phyloP scores from a whole-genome alignment of 2,329 filamentous ascomycete genomes.

The Cordyceps pruinosa region DNA sequence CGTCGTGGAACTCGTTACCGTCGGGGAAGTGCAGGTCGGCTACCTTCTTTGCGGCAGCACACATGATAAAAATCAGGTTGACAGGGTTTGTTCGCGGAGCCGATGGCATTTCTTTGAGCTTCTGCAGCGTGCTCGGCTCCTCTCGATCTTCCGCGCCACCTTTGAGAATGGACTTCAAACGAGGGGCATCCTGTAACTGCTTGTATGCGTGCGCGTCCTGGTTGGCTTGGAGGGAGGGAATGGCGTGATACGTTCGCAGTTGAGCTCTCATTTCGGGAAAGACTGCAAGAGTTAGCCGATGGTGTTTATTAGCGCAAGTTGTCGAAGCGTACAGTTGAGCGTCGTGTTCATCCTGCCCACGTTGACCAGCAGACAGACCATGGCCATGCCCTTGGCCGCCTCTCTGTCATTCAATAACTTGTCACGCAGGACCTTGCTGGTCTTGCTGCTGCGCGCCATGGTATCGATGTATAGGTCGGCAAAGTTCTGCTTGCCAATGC shows the following conservation, averaged over 20 bases:
- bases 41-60: conserved; percentile 81
- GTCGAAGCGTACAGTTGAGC: conserved; percentile 68
- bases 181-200: conserved; percentile 90
- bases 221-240: conserved; percentile 89
- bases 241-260: conserved; percentile 93
- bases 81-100: conserved; percentile 86
- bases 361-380: conserved; percentile 97
- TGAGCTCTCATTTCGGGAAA: conserved; percentile 99
- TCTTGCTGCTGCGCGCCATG: conserved; percentile 98
- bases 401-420: conserved; percentile 89
- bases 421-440: conserved; percentile 95
- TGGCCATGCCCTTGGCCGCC: conserved; percentile 95
- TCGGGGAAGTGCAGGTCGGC: conserved; percentile 87
- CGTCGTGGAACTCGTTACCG: conserved; percentile 85
- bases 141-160: conserved; percentile 85
- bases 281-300: conserved; percentile 50
- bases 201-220: conserved; percentile 97
- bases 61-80: conserved; percentile 92
- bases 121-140: conserved; percentile 77
- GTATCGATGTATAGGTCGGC: conserved; percentile 97
- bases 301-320: neutral
- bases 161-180: conserved; percentile 94
- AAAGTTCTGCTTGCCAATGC: conserved; percentile 64
- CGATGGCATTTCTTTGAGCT: conserved; percentile 57
- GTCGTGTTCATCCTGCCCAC: conserved; percentile 99